These are phyloP conservation scores for Wickerhamiella cacticola DNA, from an alignment of 805 yeast genomes.

Conservation along the genomic window DNA sequence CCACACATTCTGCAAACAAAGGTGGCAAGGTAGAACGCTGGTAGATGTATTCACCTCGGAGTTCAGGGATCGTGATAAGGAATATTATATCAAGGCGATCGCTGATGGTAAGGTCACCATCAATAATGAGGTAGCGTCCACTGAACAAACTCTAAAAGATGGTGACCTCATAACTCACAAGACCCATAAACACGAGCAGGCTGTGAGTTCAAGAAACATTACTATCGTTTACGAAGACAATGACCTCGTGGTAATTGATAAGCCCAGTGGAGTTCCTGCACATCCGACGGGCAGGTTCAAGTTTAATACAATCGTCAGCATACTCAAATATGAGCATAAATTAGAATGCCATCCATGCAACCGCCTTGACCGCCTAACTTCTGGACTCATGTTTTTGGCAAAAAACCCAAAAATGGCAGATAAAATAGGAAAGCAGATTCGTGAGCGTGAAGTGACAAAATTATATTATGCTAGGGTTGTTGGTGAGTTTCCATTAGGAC, in stretches of 20 bases:
- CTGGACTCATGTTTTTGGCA: conserved; percentile 88
- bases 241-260: conserved; percentile 69
- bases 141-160: conserved; percentile 56
- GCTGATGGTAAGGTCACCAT: conserved; percentile 65
- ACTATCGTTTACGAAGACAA: conserved; percentile 63
- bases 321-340: conserved; percentile 59
- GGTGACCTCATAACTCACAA: conserved; percentile 76
- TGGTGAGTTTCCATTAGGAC: conserved; percentile 66
- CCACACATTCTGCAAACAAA: conserved; percentile 73
- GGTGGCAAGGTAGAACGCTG: conserved; percentile 82
- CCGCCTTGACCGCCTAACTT: conserved; percentile 77
- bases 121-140: conserved; percentile 51
- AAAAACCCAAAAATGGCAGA: conserved; percentile 72
- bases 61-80: conserved; percentile 65
- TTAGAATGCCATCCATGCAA: conserved; percentile 72
- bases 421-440: conserved; percentile 50
- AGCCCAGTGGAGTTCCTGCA: conserved; percentile 90
- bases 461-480: conserved; percentile 79
- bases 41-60: conserved; percentile 73
- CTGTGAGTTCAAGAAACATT: conserved; percentile 50
- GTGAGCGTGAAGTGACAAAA: conserved; percentile 62
- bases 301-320: conserved; percentile 67
- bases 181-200: conserved; percentile 83
- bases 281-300: conserved; percentile 86
- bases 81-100: conserved; percentile 53